Evolutionary conservation across 768 basidiomycete genomes (phyloP), one percentile per base, ranked within the genome.

Genomic region (Russula emetica): DNA sequence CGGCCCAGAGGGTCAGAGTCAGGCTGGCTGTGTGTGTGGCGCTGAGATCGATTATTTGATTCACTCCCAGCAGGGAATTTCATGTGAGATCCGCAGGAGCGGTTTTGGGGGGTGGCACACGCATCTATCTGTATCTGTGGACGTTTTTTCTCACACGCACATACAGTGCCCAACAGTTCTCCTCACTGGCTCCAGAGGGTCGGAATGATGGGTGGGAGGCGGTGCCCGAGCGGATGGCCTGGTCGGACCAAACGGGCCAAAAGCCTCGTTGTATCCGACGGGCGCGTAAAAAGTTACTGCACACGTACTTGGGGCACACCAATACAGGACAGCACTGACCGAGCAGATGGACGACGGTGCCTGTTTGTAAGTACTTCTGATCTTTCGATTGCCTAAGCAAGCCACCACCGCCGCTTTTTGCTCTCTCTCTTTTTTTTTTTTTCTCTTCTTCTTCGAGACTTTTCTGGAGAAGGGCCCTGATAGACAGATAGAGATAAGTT

Each of bases 191-290:
- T 16, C 38, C 38, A 38, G 38, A 38, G 38, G 38, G 38, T 14
- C 38, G 38, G 38, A 14, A 16, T 38, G 38, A 38, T 38, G 38
- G 38, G 38, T 38, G 38, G 11, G 34, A 26, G 51, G 51, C 18
- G 2, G 22, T 53, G 22, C 34, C 53, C 28, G 38, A 40, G 11
- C 28, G 30, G 40, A 51, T n/a, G 47, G 47, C 49, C 4, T 47
- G 20, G 47, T 14, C 24, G 49, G 47, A 40, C 40, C 36, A 34
- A 56, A 50, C 49, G 61, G 61, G 47, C 47, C 38, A 57, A 57
- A 57, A 32, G 61, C 62, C 62, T 63, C 57, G 51, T 58, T 63
- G 57, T 36, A 53, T 58, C 62, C 62, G 62, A 58, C 30, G 59
- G 36, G 45, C 30, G 54, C 60, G 52, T 34, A 61, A 49, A 30